A percentile compares a stretch with the other conserved stretches of the same genome.
Evolutionary conservation across 148 eudicot species (phyloP).

Genomic region (Cornus florida): DNA sequence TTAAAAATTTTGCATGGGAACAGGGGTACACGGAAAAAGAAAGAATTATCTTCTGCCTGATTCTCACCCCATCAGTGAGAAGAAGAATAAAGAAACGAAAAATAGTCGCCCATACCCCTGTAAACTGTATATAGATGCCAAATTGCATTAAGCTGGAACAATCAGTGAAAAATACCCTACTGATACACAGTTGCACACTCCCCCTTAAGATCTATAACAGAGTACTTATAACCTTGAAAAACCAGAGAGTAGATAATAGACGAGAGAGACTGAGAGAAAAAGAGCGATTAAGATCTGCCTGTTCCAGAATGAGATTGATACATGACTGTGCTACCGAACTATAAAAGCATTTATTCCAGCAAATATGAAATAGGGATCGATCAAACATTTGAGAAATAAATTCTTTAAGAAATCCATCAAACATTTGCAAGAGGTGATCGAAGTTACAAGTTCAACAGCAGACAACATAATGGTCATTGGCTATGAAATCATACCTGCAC

Average conservation of each 20-base stretch:
- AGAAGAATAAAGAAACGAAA: not conserved
- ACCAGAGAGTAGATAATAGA: not conserved
- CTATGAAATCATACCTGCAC: constrained; percentile 64
- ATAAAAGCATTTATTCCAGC: not conserved
- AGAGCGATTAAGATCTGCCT: not conserved
- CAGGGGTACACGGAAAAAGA: not conserved
- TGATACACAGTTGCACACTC: not conserved
- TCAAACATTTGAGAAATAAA: not conserved
- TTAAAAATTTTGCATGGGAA: not conserved
- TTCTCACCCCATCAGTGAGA: not conserved
- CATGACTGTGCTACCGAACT: not conserved
- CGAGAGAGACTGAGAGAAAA: not conserved
- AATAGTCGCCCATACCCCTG: not conserved
- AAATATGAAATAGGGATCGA: too few relatives aligned
- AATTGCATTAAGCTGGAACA: too few relatives aligned
- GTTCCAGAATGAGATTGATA: not conserved
- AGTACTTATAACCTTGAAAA: not conserved
- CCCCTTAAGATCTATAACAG: not conserved
- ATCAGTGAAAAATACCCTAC: not conserved
- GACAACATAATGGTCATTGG: not conserved
- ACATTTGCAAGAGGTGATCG: not conserved
- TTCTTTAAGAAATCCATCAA: not conserved
- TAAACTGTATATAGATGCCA: not conserved
- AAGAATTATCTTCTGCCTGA: not conserved
- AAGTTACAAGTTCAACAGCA: not conserved